Evolutionary conservation across 257 asterid genomes (phyloP).

Genomic region (Oldenlandia corymbosa): DNA sequence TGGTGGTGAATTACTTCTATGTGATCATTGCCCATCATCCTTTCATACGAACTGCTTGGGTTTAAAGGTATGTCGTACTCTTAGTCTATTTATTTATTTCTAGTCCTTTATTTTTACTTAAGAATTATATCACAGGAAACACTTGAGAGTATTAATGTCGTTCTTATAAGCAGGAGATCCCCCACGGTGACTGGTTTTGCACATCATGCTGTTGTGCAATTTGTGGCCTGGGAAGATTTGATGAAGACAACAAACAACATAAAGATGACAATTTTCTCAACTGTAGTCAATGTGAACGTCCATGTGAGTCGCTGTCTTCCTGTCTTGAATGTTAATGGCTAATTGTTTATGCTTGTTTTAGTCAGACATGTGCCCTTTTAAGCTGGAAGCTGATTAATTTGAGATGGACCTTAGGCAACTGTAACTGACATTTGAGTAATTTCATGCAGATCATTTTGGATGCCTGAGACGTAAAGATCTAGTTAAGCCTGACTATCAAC

Average conservation of each 20-base stretch:
- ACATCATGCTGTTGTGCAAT: constrained; percentile 84
- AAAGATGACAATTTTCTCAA: constrained; percentile 26
- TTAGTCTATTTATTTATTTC: background rate
- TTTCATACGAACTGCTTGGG: constrained; percentile 79
- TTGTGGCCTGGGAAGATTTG: constrained; percentile 44
- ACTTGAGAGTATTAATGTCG: constrained; percentile 2
- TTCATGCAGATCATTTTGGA: constrained; percentile 55
- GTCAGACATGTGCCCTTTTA: background rate
- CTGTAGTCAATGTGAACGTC: constrained; percentile 75
- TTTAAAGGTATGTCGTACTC: constrained; percentile 48
- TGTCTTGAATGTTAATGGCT: constrained; percentile 7
- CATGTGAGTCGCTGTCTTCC: constrained; percentile 44
- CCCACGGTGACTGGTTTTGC: constrained; percentile 97
- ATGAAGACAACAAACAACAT: constrained; percentile 19
- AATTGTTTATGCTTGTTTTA: background rate
- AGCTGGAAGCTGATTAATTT: constrained; percentile 22
- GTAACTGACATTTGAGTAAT: constrained; percentile 22
- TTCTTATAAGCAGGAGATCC: constrained; percentile 53
- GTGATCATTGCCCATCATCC: constrained; percentile 91
- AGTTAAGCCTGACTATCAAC: constrained; percentile 19
- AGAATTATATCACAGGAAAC: constrained; percentile 2
- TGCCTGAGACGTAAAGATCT: constrained; percentile 47
- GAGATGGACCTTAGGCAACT: constrained; percentile 41
- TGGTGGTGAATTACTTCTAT: constrained; percentile 78
- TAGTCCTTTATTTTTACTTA: background rate